Evolutionary conservation across 2,329 filamentous ascomycete species (phyloP), one percentile per base, ranked within the genome.

Genomic region (Lojkania enalia): DNA sequence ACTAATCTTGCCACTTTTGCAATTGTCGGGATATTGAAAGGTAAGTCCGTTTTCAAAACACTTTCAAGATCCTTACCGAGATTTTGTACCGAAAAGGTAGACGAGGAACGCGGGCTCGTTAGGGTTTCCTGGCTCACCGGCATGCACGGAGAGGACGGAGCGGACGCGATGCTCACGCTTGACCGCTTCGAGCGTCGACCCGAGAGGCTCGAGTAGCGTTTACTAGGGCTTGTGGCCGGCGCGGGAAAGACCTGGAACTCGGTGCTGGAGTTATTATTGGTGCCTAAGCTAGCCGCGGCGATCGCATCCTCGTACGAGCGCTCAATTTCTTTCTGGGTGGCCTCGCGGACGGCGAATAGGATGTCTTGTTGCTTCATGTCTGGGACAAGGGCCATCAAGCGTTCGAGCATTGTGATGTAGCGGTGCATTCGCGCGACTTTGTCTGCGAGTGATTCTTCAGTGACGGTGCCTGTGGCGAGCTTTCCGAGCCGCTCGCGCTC

Each of bases 371-470:
- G 44, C 14, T 54, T 58, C 18, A 54, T 42, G 13, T 54, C 57
- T 3, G 64, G 54, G 0, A 67, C 53, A 0, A 66, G 39, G 0
- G 43, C 49, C 55, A 67, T 69, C 2, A 69, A 42, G 0, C 63
- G 57, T 39, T 66, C 60, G 1, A 69, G 40, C 1, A 67, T 44
- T 0, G 60, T 62, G 1, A 51, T 47, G 40, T 66, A 67, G 11
- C 65, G 51, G 9, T 53, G 52, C 55, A 67, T 56, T 3, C 65
- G 46, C 4, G 63, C 55, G 1, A 52, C 52, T 21, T 63, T 67
- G 19, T 64, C 57, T 1, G 51, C 57, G 1, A 63, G 39, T 1
- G 45, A 19, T 20, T 66, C 63, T 1, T 47, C 35, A 1, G 39
- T 52, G 5, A 38, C 18, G 5, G 44, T 36, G 3, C 53, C 57